Base-by-base conservation (phyloP, 179 eudicot genomes). In the Camellia oleifera region DNA sequence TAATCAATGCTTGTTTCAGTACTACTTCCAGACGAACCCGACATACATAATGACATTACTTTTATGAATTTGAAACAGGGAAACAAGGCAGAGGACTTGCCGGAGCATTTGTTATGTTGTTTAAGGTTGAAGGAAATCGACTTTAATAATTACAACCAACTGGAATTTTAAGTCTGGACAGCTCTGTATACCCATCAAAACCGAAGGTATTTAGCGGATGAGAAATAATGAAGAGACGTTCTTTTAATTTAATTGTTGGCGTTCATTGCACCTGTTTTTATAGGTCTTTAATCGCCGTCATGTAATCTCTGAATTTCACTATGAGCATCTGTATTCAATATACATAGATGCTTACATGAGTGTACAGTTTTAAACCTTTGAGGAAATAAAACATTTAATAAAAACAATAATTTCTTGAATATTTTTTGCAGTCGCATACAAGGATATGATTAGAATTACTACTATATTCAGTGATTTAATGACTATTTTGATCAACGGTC, bases 41-140 rank as follows among this genome's bases (percentile, higher is more conserved):
- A 7, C 66, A 57, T 17, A 48, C 50, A 68, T 4, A 5, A 32
- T n/a, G 3, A 7, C 46, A 17, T 60, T 12, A 74, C 56, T 57
- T 48, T 42, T 65, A 2, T 63, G 17, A 72, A 74, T 32, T 45
- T 84, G 79, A 58, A 84, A 76, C 91, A 93, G 99, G 99, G 98
- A 83, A 92, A 82, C 81, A 95, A 89, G 82, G 87, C 94, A 1
- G 99, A 95, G 79, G 99, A 95, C 81, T 84, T 95, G 81, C 99
- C 99, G 0, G 99, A 95, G 81, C 86, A 89, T 79, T 82, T 95
- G 82, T 61, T 95, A 69, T 91, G 99, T 78, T 95, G 99, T 78
- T 18, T 92, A 78, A 85, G 97, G 67, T 77, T 95, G 82, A 94
- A 93, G 71, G 97, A 94, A 83, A 88, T 95, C 52, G 90, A 93